Evolutionary conservation across 176 grass and related monocot species (phyloP).

Genomic region (Ampelocalamus luodianensis): DNA sequence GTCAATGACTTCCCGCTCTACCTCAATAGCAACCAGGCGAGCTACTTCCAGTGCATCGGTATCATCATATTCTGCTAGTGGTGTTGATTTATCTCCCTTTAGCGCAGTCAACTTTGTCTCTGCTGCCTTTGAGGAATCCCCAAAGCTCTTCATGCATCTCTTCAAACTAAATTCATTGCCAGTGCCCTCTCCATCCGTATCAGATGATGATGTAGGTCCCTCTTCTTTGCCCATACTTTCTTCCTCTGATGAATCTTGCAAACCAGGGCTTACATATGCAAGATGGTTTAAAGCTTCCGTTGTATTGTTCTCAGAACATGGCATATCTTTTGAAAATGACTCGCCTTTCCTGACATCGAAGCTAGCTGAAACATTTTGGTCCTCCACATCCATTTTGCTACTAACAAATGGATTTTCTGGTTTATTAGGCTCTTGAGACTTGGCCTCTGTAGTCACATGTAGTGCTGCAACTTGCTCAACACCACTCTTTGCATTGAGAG

Average conservation of each 20-base stretch:
- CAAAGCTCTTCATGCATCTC: conserved; percentile 43
- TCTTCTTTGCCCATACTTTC: conserved; percentile 52
- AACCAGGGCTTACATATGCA: conserved; percentile 26
- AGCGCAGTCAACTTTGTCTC: conserved; percentile 31
- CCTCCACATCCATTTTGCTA: conserved; percentile 10
- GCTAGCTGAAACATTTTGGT: conserved; percentile 35
- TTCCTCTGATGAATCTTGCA: conserved; percentile 46
- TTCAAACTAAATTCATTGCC: conserved; percentile 41
- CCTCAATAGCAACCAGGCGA: conserved; percentile 66
- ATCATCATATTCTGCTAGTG: conserved; percentile 52
- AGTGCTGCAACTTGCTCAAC: no score
- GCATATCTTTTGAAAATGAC: conserved; percentile 34
- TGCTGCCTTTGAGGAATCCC: conserved; percentile 54
- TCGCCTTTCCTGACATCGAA: conserved; percentile 31
- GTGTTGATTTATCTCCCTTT: conserved; percentile 48
- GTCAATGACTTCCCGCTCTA: conserved; percentile 71
- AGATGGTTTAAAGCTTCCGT: conserved; percentile 31
- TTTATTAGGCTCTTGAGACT: conserved; percentile 30
- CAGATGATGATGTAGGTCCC: conserved; percentile 46
- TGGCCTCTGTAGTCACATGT: not conserved
- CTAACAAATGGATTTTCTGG: not conserved
- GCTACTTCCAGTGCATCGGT: conserved; percentile 79
- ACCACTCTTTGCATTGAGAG: not conserved
- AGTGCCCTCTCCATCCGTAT: conserved; percentile 32
- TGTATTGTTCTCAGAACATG: conserved; percentile 26